Conservation (phyloP, 495 filamentous ascomycete genomes). For the Podospora pseudoanserina region DNA sequence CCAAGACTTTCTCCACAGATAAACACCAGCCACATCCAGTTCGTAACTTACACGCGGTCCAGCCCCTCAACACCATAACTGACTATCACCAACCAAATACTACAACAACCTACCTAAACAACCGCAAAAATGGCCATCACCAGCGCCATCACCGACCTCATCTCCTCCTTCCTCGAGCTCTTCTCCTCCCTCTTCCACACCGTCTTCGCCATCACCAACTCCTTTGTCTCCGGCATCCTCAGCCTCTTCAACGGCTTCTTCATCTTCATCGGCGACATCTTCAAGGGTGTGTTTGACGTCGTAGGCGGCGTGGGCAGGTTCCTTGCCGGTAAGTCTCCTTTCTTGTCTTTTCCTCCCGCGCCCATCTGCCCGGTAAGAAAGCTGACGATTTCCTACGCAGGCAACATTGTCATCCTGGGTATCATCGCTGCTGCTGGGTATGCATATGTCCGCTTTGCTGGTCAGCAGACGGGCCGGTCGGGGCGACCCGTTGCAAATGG, state of each 20-base stretch:
- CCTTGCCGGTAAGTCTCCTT: slow-evolving; percentile 27
- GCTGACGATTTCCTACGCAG: slow-evolving; percentile 11
- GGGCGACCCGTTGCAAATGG: slow-evolving; percentile 14
- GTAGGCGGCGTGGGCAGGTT: slow-evolving; percentile 34
- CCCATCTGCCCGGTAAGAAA: neutral
- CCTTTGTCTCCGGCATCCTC: slow-evolving; percentile 26
- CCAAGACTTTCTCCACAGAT: neutral
- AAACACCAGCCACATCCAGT: neutral
- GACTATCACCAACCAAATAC: neutral
- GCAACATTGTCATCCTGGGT: slow-evolving; percentile 33
- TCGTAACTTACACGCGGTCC: neutral
- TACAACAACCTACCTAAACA: slow-evolving; percentile 4
- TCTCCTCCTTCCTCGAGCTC: slow-evolving; percentile 34
- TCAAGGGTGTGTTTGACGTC: slow-evolving; percentile 31
- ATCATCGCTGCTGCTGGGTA: slow-evolving; percentile 28
- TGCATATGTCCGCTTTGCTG: slow-evolving; percentile 28
- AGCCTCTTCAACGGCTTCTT: slow-evolving; percentile 30
- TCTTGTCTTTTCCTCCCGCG: neutral
- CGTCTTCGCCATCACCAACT: slow-evolving; percentile 29
- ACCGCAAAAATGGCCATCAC: slow-evolving; percentile 33
- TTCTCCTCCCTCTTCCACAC: slow-evolving; percentile 29
- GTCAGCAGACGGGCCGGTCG: slow-evolving; percentile 18
- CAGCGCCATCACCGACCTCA: slow-evolving; percentile 30
- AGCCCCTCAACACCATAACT: too few relatives aligned
- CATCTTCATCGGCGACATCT: slow-evolving; percentile 26